Evolutionary conservation across 1,139 yeast species (phyloP).

Genomic region (Zygoascus meyerae): DNA sequence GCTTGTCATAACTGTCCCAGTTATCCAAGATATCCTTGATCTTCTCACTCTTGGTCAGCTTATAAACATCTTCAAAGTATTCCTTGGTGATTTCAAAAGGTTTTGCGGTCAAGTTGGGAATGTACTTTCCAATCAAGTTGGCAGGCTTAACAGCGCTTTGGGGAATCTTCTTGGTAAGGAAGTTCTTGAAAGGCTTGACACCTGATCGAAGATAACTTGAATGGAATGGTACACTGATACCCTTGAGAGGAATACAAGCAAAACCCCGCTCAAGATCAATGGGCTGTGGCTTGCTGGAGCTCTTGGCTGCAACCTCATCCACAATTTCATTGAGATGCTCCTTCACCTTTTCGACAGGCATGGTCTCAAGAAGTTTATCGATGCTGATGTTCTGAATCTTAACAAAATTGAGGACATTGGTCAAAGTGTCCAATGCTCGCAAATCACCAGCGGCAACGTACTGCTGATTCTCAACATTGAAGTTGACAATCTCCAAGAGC

Average conservation of each 20-base stretch:
- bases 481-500: conserved; percentile 96
- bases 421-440: conserved; percentile 87
- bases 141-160: conserved; percentile 93
- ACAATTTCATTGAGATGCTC: conserved; percentile 84
- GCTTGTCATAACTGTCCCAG: conserved; percentile 74
- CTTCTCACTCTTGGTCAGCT: conserved; percentile 85
- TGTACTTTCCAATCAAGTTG: conserved; percentile 86
- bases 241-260: conserved; percentile 96
- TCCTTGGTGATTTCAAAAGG: conserved; percentile 95
- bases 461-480: conserved; percentile 96
- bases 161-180: conserved; percentile 91
- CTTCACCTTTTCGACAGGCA: conserved; percentile 83
- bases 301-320: conserved; percentile 73
- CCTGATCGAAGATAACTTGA: conserved; percentile 96
- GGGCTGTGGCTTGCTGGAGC: conserved; percentile 88
- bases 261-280: conserved; percentile 96
- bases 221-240: conserved; percentile 99
- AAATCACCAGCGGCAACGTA: conserved; percentile 98
- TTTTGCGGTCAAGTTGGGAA: conserved; percentile 97
- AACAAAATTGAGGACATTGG: conserved; percentile 87
- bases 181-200: conserved; percentile 97
- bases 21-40: conserved; percentile 84
- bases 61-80: conserved; percentile 92
- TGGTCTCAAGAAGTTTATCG: conserved; percentile 72
- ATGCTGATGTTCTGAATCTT: conserved; percentile 92